Conservation (phyloP, 2,329 filamentous ascomycete genomes). For the Colletotrichum truncatum region DNA sequence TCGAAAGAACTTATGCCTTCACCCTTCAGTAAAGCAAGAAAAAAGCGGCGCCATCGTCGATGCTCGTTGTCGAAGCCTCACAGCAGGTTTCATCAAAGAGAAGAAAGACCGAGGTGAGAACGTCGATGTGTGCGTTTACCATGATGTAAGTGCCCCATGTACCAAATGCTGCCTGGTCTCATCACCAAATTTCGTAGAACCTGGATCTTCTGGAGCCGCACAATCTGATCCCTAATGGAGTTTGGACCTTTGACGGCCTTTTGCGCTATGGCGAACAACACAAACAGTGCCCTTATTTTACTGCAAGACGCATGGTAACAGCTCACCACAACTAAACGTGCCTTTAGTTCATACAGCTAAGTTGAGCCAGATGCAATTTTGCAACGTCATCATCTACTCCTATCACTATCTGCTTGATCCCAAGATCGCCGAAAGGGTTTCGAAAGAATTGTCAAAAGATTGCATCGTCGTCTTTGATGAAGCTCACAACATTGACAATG, state of each 20-base stretch:
- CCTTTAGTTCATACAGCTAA: not conserved
- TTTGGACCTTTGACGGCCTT: slow-evolving; percentile 94
- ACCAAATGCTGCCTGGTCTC: not conserved
- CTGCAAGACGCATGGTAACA: slow-evolving; percentile 87
- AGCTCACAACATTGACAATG: slow-evolving; percentile 99
- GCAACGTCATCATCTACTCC: slow-evolving; percentile 99
- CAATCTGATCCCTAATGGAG: slow-evolving; percentile 91
- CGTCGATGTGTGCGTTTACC: slow-evolving; percentile 93
- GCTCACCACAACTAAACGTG: not conserved
- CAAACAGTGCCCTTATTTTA: slow-evolving; percentile 98
- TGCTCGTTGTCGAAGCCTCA: slow-evolving; percentile 93
- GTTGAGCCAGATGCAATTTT: slow-evolving; percentile 84
- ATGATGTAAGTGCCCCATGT: slow-evolving; percentile 71
- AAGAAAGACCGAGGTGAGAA: slow-evolving; percentile 96
- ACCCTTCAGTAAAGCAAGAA: slow-evolving; percentile 94
- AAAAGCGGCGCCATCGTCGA: slow-evolving; percentile 96
- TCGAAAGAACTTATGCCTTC: slow-evolving; percentile 95
- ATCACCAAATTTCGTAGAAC: slow-evolving; percentile 64
- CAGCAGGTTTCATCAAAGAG: slow-evolving; percentile 96
- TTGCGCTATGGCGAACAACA: slow-evolving; percentile 91
- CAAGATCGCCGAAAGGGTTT: slow-evolving; percentile 96
- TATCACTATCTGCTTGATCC: slow-evolving; percentile 98
- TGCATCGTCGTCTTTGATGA: slow-evolving; percentile 99
- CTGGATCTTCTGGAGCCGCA: slow-evolving; percentile 94
- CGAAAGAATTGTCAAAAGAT: slow-evolving; percentile 95